Percentiles rank a stretch among this genome's conserved stretches.
These are phyloP conservation scores for Obba rivulosa DNA, from an alignment of 768 basidiomycete genomes.

Conservation along the genomic window DNA sequence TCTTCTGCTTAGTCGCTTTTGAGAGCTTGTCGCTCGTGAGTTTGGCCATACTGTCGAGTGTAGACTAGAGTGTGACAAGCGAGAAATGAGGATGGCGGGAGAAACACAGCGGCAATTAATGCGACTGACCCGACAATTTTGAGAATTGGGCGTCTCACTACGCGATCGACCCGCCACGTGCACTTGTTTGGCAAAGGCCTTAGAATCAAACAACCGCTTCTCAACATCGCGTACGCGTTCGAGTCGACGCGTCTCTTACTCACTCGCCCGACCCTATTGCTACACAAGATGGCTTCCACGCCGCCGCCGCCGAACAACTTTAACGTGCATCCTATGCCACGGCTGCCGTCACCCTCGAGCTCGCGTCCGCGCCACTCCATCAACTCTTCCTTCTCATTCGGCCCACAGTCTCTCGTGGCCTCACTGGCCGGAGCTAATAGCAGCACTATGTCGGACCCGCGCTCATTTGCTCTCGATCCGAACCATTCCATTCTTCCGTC, in stretches of 20 bases:
- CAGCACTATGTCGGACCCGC: slow-evolving; percentile 51
- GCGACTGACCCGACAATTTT: background rate
- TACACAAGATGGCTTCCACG: background rate
- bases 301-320: background rate
- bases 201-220: slow-evolving; percentile 18
- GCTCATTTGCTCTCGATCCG: slow-evolving; percentile 65
- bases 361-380: slow-evolving; percentile 63
- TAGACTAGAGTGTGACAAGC: background rate
- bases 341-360: slow-evolving; percentile 25
- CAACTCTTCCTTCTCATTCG: slow-evolving; percentile 79
- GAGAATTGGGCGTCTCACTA: background rate
- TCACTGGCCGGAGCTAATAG: slow-evolving; percentile 63
- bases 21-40: background rate
- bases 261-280: background rate
- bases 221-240: background rate
- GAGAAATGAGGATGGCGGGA: background rate
- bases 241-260: background rate
- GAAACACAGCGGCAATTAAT: background rate
- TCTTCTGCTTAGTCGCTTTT: background rate
- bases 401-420: slow-evolving; percentile 69
- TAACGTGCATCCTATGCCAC: background rate
- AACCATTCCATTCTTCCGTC: slow-evolving; percentile 72
- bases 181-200: slow-evolving; percentile 18
- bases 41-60: background rate
- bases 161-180: slow-evolving; percentile 1